Evolutionary conservation across 768 basidiomycete species (phyloP).

Genomic region (Mrakia blollopis): DNA sequence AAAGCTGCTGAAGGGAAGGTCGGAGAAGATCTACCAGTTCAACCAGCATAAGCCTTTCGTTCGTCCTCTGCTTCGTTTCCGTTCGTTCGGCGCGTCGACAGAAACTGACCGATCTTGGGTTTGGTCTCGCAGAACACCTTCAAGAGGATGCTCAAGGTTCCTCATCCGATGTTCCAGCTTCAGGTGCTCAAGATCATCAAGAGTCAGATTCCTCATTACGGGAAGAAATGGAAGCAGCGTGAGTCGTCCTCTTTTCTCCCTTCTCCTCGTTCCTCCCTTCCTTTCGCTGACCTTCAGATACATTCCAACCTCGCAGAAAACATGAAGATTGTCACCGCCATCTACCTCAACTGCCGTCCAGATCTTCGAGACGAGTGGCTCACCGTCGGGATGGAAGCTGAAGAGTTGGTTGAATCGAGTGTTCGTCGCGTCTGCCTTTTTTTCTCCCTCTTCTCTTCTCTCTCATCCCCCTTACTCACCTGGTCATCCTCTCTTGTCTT

Average conservation of each 20-base stretch:
- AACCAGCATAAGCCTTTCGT: constrained; percentile 98
- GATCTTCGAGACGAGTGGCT: constrained; percentile 98
- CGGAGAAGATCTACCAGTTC: constrained; percentile 90
- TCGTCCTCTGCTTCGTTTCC: not conserved
- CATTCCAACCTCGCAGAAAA: constrained; percentile 60
- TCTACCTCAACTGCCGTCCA: constrained; percentile 94
- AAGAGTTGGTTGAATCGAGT: constrained; percentile 76
- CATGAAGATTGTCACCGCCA: constrained; percentile 99
- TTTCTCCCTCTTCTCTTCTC: not conserved
- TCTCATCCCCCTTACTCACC: not conserved
- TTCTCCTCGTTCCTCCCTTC: not conserved
- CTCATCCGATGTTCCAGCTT: constrained; percentile 88
- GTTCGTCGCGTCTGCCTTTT: constrained; percentile 49
- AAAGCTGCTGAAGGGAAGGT: constrained; percentile 89
- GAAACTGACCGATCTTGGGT: not conserved
- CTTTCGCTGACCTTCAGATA: not conserved
- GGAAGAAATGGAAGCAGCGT: constrained; percentile 97
- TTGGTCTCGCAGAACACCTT: constrained; percentile 66
- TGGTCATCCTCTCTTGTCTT: not conserved
- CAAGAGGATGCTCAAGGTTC: constrained; percentile 87
- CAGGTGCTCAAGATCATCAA: constrained; percentile 96
- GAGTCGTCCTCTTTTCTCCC: constrained; percentile 38
- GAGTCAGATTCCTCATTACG: constrained; percentile 97
- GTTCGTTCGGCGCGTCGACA: not conserved
- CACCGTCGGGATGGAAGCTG: constrained; percentile 84